Conservation (phyloP, 1,284 basidiomycete species). For the Rhizopogon parksii region DNA sequence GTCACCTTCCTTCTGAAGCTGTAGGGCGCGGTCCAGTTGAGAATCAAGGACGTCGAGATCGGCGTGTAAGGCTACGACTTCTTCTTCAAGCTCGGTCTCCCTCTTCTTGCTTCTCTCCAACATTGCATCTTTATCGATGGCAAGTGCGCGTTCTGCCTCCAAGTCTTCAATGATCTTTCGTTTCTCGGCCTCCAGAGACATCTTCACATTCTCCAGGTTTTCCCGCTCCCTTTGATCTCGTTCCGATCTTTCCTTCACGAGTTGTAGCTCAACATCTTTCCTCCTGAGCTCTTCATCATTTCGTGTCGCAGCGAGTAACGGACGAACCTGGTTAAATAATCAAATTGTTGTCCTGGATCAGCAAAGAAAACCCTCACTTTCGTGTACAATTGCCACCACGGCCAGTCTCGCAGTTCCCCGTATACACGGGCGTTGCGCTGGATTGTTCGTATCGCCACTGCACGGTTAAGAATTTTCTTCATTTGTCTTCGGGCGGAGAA, state of each 20-base stretch:
- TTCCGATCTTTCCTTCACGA: conserved; percentile 81
- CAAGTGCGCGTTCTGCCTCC: conserved; percentile 74
- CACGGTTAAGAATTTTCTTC: conserved; percentile 92
- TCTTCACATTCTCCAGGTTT: conserved; percentile 71
- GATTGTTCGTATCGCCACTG: conserved; percentile 86
- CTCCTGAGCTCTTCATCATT: conserved; percentile 88
- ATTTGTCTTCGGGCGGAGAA: conserved; percentile 86
- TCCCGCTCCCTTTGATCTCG: conserved; percentile 78
- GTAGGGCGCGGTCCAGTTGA: conserved; percentile 77
- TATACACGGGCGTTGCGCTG: conserved; percentile 94
- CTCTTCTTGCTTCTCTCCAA: conserved; percentile 81
- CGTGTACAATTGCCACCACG: conserved; percentile 98
- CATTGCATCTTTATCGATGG: conserved; percentile 81
- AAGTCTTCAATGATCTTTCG: conserved; percentile 75
- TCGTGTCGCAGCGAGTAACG: conserved; percentile 86
- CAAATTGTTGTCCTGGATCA: background rate
- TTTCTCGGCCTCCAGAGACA: conserved; percentile 78
- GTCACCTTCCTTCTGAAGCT: conserved; percentile 70
- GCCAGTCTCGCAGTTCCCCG: conserved; percentile 87
- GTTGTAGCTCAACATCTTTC: conserved; percentile 81
- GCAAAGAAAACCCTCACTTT: conserved; percentile 44
- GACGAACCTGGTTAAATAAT: conserved; percentile 61
- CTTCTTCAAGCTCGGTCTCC: conserved; percentile 82
- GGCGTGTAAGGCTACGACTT: conserved; percentile 70
- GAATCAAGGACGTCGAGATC: conserved; percentile 84